Percentiles rank a stretch among this genome's conserved stretches.
These are phyloP conservation scores for Aspergillus sp. DNA, from an alignment of 2,329 filamentous ascomycete genomes.

Conservation along the genomic window DNA sequence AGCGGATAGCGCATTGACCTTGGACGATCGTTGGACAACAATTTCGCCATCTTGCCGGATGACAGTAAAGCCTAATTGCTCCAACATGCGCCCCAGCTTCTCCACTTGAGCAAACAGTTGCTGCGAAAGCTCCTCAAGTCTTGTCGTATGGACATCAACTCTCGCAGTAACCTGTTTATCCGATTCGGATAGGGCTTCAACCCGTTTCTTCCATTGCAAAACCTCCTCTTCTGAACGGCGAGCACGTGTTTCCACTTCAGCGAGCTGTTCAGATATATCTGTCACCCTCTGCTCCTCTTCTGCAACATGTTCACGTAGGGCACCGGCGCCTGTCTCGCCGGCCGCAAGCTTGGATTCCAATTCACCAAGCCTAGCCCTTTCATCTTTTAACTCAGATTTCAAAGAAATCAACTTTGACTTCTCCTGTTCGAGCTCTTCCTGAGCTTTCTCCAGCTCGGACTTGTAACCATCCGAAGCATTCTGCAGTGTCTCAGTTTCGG, in stretches of 20 bases:
- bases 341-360: constrained; percentile 73
- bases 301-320: constrained; percentile 69
- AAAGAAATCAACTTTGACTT: constrained; percentile 49
- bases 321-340: constrained; percentile 80
- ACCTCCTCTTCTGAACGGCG: constrained; percentile 76
- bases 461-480: constrained; percentile 56
- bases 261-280: constrained; percentile 67
- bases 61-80: constrained; percentile 82
- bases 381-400: constrained; percentile 58
- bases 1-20: constrained; percentile 44
- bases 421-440: constrained; percentile 53
- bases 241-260: constrained; percentile 72
- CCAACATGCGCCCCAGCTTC: constrained; percentile 76
- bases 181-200: constrained; percentile 29
- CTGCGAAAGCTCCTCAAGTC: constrained; percentile 80
- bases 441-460: constrained; percentile 51
- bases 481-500: constrained; percentile 56
- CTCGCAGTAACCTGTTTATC: constrained; percentile 47
- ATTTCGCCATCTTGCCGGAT: constrained; percentile 71
- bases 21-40: constrained; percentile 70
- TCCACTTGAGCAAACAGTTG: constrained; percentile 81
- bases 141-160: constrained; percentile 68
- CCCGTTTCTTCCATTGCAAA: constrained; percentile 64
- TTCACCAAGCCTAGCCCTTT: constrained; percentile 66
- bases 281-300: constrained; percentile 73